phyloP scores from a whole-genome alignment of 768 basidiomycete species.

The Amylocystis lapponica region DNA sequence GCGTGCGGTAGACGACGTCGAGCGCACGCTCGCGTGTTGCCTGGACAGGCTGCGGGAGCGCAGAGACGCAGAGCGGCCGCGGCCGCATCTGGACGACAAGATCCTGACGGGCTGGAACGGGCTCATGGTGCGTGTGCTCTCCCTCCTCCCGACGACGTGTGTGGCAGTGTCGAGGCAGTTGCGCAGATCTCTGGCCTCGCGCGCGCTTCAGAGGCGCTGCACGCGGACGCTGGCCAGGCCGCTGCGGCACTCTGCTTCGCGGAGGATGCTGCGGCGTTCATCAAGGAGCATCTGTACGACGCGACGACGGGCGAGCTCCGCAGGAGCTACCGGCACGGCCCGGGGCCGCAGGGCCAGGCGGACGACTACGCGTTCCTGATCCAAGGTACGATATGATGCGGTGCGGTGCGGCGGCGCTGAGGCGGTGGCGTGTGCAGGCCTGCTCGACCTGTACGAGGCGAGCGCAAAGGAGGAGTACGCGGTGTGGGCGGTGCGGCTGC shows the following conservation, averaged over 20 bases:
- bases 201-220: slow-evolving; percentile 13
- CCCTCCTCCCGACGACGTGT: not conserved
- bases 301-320: slow-evolving; percentile 18
- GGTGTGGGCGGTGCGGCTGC: slow-evolving; percentile 29
- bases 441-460: slow-evolving; percentile 34
- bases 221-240: not conserved
- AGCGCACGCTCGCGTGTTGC: slow-evolving; percentile 12
- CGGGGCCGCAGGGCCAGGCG: slow-evolving; percentile 31
- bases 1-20: slow-evolving; percentile 16
- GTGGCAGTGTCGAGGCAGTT: not conserved
- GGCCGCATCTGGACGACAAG: slow-evolving; percentile 38
- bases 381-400: slow-evolving; percentile 21
- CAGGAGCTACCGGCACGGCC: slow-evolving; percentile 31
- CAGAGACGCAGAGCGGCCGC: slow-evolving; percentile 29
- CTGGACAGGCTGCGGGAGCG: slow-evolving; percentile 21
- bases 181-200: slow-evolving; percentile 19
- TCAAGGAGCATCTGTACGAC: slow-evolving; percentile 14
- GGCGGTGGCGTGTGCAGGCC: slow-evolving; percentile 5
- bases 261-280: slow-evolving; percentile 13
- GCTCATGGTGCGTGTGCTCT: slow-evolving; percentile 30
- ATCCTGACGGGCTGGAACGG: slow-evolving; percentile 37
- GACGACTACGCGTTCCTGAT: slow-evolving; percentile 35
- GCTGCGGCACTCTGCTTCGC: slow-evolving; percentile 8
- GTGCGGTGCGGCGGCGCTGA: too few relatives aligned
- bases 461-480: slow-evolving; percentile 29